These are phyloP conservation scores for Phyllosticta citrichinensis DNA, from an alignment of 2,329 filamentous ascomycete species.

Conservation along the genomic window DNA sequence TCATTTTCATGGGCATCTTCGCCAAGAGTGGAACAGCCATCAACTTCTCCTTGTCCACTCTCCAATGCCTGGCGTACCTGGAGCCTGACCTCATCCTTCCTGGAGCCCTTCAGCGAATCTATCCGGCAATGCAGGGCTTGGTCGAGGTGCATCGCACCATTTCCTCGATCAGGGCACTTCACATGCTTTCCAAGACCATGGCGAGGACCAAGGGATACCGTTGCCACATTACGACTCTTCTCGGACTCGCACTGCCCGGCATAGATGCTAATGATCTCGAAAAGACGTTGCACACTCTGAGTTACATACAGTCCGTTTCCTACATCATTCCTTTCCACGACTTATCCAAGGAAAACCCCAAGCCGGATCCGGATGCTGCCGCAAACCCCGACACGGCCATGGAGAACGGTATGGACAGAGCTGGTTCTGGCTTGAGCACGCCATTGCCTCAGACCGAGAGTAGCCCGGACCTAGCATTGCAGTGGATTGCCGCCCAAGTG, in stretches of 20 bases:
- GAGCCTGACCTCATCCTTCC: conserved; percentile 88
- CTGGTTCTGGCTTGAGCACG: conserved; percentile 18
- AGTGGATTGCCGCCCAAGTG: conserved; percentile 92
- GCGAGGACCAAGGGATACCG: conserved; percentile 89
- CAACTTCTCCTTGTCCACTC: conserved; percentile 79
- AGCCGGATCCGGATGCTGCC: not conserved
- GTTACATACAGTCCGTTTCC: conserved; percentile 90
- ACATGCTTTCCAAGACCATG: conserved; percentile 87
- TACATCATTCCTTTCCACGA: conserved; percentile 93
- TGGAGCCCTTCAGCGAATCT: conserved; percentile 88
- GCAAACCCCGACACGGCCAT: not conserved
- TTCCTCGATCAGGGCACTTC: conserved; percentile 81
- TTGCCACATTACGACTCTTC: conserved; percentile 85
- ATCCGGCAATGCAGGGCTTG: conserved; percentile 89
- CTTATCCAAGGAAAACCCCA: conserved; percentile 49
- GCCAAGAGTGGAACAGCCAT: conserved; percentile 89
- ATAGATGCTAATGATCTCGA: conserved; percentile 97
- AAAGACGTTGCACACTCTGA: conserved; percentile 88
- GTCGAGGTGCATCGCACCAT: conserved; percentile 96
- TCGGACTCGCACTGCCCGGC: conserved; percentile 87
- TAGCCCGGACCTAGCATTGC: conserved; percentile 56
- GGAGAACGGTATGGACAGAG: not conserved
- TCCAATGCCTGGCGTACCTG: conserved; percentile 81
- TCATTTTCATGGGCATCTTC: conserved; percentile 97
- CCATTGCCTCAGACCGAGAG: conserved; percentile 25